Conservation (phyloP, 2,329 filamentous ascomycete genomes). For the Phaeoacremonium minimum region DNA sequence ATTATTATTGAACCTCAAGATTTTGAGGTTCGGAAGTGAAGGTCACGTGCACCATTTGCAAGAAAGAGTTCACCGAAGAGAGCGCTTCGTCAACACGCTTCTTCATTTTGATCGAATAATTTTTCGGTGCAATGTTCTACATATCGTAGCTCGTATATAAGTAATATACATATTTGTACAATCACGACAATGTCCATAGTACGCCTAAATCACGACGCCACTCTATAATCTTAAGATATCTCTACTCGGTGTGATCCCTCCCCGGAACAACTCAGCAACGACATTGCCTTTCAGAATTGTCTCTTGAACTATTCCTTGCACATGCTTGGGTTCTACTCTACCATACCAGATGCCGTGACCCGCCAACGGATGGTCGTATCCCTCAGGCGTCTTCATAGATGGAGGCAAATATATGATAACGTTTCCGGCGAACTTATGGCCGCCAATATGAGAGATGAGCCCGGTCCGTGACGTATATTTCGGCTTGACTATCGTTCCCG, state of each 20-base stretch:
- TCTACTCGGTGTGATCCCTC: constrained; percentile 56
- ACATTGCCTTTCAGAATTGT: constrained; percentile 65
- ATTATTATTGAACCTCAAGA: too few species aligned
- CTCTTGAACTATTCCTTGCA: constrained; percentile 70
- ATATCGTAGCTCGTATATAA: too few species aligned
- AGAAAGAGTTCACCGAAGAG: too few species aligned
- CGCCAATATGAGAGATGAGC: constrained; percentile 74
- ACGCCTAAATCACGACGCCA: neutral
- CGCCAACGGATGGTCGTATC: constrained; percentile 51
- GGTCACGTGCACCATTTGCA: too few species aligned
- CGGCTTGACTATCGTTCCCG: constrained; percentile 11
- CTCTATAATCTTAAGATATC: constrained; percentile 45
- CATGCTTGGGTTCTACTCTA: constrained; percentile 68
- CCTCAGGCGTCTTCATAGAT: constrained; percentile 28
- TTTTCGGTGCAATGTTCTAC: too few species aligned
- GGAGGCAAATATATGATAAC: constrained; percentile 77
- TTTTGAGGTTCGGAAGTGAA: too few species aligned
- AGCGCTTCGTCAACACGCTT: too few species aligned
- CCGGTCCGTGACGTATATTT: constrained; percentile 54
- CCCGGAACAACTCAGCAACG: constrained; percentile 67
- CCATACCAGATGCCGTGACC: constrained; percentile 82
- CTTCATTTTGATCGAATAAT: too few species aligned
- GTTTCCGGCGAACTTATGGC: constrained; percentile 83
- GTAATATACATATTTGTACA: too few species aligned
- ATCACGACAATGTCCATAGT: too few species aligned